Evolutionary conservation across 2,329 filamentous ascomycete species (phyloP).

Genomic region (Septoria linicola): DNA sequence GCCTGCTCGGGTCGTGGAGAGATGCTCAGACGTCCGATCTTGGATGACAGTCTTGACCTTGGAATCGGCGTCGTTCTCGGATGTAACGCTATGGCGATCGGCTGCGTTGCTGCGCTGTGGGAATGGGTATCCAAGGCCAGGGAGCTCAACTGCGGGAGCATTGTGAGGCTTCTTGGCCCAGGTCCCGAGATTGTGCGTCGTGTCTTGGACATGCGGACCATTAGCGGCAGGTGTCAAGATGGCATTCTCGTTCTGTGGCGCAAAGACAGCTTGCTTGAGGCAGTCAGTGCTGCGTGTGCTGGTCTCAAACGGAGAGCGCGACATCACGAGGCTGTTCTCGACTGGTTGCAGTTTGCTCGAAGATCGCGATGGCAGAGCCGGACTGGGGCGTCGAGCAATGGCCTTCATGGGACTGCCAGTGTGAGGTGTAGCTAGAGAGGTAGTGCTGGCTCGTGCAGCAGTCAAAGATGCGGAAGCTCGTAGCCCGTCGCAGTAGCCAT

Average conservation of each 20-base stretch:
- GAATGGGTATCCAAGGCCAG: constrained; percentile 25
- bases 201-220: constrained; percentile 31
- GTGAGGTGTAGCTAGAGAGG: constrained; percentile 14
- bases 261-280: constrained; percentile 36
- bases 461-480: constrained; percentile 1
- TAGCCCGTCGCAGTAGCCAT: constrained; percentile 38
- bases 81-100: constrained; percentile 22
- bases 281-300: constrained; percentile 29
- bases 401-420: constrained; percentile 31
- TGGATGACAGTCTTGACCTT: constrained; percentile 4
- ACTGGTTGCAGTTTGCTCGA: constrained; percentile 18
- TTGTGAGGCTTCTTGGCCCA: constrained; percentile 32
- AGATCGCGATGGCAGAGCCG: constrained; percentile 21
- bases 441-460: background rate
- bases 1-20: constrained; percentile 12
- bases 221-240: constrained; percentile 34
- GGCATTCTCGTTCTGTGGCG: constrained; percentile 37
- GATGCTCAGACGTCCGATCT: constrained; percentile 10
- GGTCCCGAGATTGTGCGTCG: constrained; percentile 31
- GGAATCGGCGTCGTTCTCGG: constrained; percentile 15
- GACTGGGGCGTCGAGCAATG: constrained; percentile 29
- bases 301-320: constrained; percentile 28
- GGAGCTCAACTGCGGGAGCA: constrained; percentile 9
- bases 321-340: constrained; percentile 4
- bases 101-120: constrained; percentile 27